Conservation (phyloP, 1,139 yeast species). For the Debaryomyces sp. region DNA sequence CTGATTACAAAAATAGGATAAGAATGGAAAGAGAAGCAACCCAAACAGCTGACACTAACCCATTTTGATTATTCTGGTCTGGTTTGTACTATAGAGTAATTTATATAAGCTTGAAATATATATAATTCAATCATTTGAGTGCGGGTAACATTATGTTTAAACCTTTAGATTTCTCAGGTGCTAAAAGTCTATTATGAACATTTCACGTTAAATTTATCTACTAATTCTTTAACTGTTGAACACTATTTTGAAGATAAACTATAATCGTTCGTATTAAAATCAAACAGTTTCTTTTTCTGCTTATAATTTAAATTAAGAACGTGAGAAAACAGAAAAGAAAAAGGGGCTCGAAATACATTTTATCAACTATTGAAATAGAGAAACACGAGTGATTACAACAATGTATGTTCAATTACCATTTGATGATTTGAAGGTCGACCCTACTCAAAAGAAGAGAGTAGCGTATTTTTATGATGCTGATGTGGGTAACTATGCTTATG, state of each 20-base stretch:
- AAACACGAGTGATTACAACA: neutral
- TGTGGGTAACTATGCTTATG: conserved; percentile 96
- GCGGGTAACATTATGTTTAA: conserved; percentile 8
- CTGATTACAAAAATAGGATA: conserved; percentile 27
- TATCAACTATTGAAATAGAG: neutral
- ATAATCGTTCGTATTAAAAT: neutral
- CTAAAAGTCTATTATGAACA: neutral
- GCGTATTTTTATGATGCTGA: conserved; percentile 66
- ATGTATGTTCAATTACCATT: conserved; percentile 51
- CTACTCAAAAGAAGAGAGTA: conserved; percentile 44
- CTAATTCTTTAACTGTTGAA: neutral
- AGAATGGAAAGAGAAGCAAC: conserved; percentile 19
- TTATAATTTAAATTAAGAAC: neutral
- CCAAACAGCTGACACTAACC: neutral
- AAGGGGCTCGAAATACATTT: neutral
- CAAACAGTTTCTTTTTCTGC: neutral
- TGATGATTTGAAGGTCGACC: conserved; percentile 47
- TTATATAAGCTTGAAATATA: neutral
- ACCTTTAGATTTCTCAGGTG: neutral
- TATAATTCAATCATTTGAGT: neutral
- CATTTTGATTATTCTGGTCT: neutral
- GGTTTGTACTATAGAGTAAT: neutral
- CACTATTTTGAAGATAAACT: neutral
- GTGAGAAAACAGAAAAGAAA: neutral
- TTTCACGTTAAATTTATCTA: neutral